Conservation (phyloP, 2,329 filamentous ascomycete species). For the Sclerotinia sclerotiorum region DNA sequence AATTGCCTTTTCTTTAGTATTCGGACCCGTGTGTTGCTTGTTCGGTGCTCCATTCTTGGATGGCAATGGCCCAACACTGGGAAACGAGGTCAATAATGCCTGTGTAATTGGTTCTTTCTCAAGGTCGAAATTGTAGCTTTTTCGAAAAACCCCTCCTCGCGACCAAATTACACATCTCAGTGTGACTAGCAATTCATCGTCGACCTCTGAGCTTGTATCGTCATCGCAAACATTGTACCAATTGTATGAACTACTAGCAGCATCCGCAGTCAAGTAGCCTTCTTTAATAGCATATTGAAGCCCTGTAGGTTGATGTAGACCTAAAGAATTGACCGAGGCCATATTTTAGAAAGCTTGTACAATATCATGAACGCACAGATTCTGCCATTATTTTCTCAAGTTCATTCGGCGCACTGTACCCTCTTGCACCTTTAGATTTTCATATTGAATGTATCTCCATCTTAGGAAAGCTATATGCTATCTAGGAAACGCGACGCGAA, state of each 20-base stretch:
- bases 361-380: conserved; percentile 28
- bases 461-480: not conserved
- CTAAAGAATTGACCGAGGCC: conserved; percentile 88
- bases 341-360: conserved; percentile 50
- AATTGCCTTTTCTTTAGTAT: conserved; percentile 60
- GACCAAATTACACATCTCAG: conserved; percentile 66
- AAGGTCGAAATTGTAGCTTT: conserved; percentile 80
- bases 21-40: conserved; percentile 35
- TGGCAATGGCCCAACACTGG: conserved; percentile 41
- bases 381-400: conserved; percentile 11
- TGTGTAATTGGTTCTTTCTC: conserved; percentile 87
- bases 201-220: conserved; percentile 39
- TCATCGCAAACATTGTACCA: conserved; percentile 67
- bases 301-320: conserved; percentile 83
- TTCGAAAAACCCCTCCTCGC: conserved; percentile 77
- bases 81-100: conserved; percentile 82
- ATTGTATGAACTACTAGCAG: conserved; percentile 64
- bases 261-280: conserved; percentile 68
- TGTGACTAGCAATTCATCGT: conserved; percentile 41
- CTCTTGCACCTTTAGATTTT: not conserved
- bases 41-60: conserved; percentile 29
- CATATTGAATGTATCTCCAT: conserved; percentile 1
- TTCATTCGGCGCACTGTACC: not conserved
- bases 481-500: not conserved
- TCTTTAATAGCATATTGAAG: conserved; percentile 82